Evolutionary conservation across 176 grass and related monocot species (phyloP), one percentile per base, ranked within the genome.

Genomic region (Puccinellia tenuiflora): DNA sequence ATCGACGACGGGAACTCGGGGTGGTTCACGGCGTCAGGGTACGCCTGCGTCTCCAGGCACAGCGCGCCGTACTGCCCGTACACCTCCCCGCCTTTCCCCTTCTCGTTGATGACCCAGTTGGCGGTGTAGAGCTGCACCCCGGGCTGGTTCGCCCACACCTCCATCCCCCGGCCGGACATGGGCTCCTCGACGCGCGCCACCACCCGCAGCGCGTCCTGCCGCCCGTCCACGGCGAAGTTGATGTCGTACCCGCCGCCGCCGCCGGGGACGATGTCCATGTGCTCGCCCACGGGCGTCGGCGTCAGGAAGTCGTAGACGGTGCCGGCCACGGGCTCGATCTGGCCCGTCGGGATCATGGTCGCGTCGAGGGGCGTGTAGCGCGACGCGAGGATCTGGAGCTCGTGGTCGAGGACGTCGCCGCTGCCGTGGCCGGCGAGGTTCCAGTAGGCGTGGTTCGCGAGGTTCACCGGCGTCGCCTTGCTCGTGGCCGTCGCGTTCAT

Each of bases 61-160:
- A 97, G 78, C 1, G 68, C 86, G 34, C 59, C 84, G 64, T 93
- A 76, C 52, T 77, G 65, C n/a, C 52, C 52, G 70, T 97, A 93
- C 20, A 89, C 74, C 37, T 52, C 22, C 3, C 94, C 91, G 9
- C 30, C 87, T 57, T 93, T 97, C 9, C 94, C 94, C 53, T 76
- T 89, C 34, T 80, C 68, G 37, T 90, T 64, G 7, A 77, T 86
- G 35, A 97, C 24, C 73, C 77, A 88, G 85, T 91, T 90, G 71
- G 45, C 75, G 1, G 95, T 92, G 90, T 97, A 97, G 73, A 97
- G 94, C 84, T 97, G 95, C 79, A 97, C 86, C 8, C 95, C 95
- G 6, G 90, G 92, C 75, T 97, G 95, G 81, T 94, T 87, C 38
- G 92, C 85, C 90, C 90, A 94, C 68, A 97, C 77, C 79, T 92